Base-by-base conservation (phyloP, 2,329 filamentous ascomycete species). In the Nannizziopsis barbatae region DNA sequence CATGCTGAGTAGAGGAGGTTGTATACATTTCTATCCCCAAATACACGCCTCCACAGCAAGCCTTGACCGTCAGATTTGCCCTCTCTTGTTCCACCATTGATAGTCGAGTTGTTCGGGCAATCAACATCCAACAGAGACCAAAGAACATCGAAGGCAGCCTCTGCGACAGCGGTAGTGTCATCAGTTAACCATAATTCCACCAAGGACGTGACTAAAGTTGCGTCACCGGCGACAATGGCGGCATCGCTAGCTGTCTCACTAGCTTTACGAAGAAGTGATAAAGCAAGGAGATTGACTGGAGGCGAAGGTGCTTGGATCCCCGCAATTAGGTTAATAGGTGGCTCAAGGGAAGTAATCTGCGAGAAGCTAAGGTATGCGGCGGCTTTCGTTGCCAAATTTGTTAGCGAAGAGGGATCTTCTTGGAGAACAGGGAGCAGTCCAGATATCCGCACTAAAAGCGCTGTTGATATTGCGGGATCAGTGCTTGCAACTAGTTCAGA, bases 11-110 rank as follows among this genome's bases (percentile, higher is more conserved):
- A 82, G 30, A 81, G 65, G 6, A 73, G 64, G 1, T 66, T 67
- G 55, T 80, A 80, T 5, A 81, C 71, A 56, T 80, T 71, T 50
- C 69, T 72, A 53, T 82, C 79, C 2, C 71, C 70, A 56, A 83
- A 81, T 0, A 82, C 55, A 14, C 79, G 73, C 57, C 77, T 74
- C 79, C 78, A 81, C 57, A 83, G 67, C 1, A 79, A 62, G 0
- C 73, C 74, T 53, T 75, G 72, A 3, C 72, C 71, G 56, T 52
- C 55, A 44, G 56, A n/a, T 12, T 65, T 50, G 62, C 62, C 56
- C 55, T 57, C 39, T 52, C 58, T 51, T 56, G 59, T 44, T n/a
- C 43, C 35, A 50, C 57, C 33, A 53, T 56, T 39, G 52, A 53
- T 45, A 3, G 47, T 57, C 6, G 49, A 46, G 10, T 59, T 57